phyloP scores from a whole-genome alignment of 768 basidiomycete genomes.

The Phlebiopsis gigantea region DNA sequence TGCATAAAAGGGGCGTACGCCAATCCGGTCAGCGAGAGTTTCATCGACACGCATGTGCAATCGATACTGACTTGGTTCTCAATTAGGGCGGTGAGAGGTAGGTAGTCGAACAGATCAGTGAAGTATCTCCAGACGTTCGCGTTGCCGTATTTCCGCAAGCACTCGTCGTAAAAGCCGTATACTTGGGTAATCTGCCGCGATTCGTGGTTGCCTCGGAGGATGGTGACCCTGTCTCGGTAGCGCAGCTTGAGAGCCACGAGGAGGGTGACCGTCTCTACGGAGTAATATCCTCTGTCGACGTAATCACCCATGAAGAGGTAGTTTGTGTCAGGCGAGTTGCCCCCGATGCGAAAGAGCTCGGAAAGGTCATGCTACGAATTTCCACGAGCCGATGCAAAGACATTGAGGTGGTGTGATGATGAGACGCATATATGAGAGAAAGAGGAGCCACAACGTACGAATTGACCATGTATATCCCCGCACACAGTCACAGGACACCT shows the following conservation, averaged over 20 bases:
- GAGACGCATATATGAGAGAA: slow-evolving; percentile 8
- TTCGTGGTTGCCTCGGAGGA: slow-evolving; percentile 98
- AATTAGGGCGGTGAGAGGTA: slow-evolving; percentile 95
- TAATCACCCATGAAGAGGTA: slow-evolving; percentile 99
- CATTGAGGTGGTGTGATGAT: slow-evolving; percentile 1
- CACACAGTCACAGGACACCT: slow-evolving; percentile 99
- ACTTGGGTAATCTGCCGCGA: slow-evolving; percentile 99
- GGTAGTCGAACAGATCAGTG: slow-evolving; percentile 97
- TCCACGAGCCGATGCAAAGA: slow-evolving; percentile 1
- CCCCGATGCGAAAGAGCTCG: slow-evolving; percentile 97
- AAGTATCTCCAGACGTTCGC: slow-evolving; percentile 99
- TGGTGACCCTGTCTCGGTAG: slow-evolving; percentile 97
- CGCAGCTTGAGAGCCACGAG: slow-evolving; percentile 96
- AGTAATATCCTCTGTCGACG: slow-evolving; percentile 98
- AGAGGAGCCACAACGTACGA: slow-evolving; percentile 57
- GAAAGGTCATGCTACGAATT: slow-evolving; percentile 88
- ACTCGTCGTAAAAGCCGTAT: slow-evolving; percentile 99
- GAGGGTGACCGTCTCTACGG: slow-evolving; percentile 96
- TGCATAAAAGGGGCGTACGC: slow-evolving; percentile 5
- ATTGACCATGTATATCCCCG: slow-evolving; percentile 99
- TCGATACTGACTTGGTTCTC: slow-evolving; percentile 88
- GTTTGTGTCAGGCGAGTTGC: slow-evolving; percentile 98
- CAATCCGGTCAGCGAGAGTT: background rate
- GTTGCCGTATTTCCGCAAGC: slow-evolving; percentile 98
- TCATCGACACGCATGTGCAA: background rate